Evolutionary conservation across 306 rosid genomes (phyloP).

Genomic region (Lagenaria siceraria): DNA sequence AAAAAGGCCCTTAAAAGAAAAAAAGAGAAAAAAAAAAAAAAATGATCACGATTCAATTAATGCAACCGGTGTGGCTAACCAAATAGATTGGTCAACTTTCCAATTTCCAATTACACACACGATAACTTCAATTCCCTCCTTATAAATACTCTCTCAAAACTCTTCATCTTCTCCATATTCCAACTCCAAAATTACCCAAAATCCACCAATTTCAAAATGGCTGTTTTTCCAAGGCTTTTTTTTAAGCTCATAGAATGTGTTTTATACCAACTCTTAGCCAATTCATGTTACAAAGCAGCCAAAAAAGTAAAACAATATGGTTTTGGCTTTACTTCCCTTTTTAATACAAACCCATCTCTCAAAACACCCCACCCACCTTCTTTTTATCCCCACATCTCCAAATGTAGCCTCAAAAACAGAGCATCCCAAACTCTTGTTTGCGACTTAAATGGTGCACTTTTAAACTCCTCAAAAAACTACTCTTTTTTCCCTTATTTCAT

Average conservation of each 20-base stretch:
- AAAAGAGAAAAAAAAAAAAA: not conserved
- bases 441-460: constrained; percentile 41
- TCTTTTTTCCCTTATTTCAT: constrained; percentile 83
- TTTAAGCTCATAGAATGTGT: constrained; percentile 45
- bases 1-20: too few species aligned
- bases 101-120: not conserved
- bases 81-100: constrained; percentile 30
- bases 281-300: constrained; percentile 52
- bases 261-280: constrained; percentile 48
- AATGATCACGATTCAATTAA: constrained; percentile 25
- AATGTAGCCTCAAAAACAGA: constrained; percentile 38
- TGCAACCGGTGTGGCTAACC: constrained; percentile 55
- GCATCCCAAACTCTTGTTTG: constrained; percentile 34
- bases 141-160: constrained; percentile 33
- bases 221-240: constrained; percentile 39
- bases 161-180: constrained; percentile 16
- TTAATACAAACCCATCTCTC: constrained; percentile 11
- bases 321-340: not conserved
- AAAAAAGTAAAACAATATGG: constrained; percentile 51
- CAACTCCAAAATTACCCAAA: not conserved
- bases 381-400: constrained; percentile 34
- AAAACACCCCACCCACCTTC: constrained; percentile 16
- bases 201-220: not conserved
- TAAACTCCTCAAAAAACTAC: constrained; percentile 17
- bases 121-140: constrained; percentile 19